Base-by-base conservation (phyloP, 352 stramenopile species). In the Chrysophaeum taylorii region DNA sequence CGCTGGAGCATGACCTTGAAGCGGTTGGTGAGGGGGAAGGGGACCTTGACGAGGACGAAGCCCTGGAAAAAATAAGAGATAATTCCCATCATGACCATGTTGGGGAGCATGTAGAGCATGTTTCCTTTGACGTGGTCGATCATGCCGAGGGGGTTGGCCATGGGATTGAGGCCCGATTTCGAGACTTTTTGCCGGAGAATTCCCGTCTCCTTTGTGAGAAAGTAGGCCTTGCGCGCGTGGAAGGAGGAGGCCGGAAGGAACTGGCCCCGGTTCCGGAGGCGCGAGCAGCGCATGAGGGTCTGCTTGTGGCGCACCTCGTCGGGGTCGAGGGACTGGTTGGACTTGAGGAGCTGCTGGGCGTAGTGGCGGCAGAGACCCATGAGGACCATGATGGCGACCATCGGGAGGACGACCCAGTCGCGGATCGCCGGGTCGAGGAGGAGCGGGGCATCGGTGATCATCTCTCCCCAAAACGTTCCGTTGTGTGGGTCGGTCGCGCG, bases 81-180 rank as follows among this genome's bases (percentile, higher is more conserved):
- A 69, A 96, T 92, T 35, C 94, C 91, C 93, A 98, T 98, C 94
- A 99, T 98, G 75, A 97, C 91, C 81, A 98, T 97, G 81, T 98
- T 98, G 75, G 96, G 96, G 25, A 97, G 88, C 90, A 98, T 97
- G 71, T 97, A 97, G 18, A 90, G 94, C 88, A 98, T 97, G 78
- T 98, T 96, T 70, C 93, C 92, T 82, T 98, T 98, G 90, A 98
- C 96, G 84, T 94, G 94, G 76, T 96, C 92, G 71, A 98, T 91
- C 92, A 98, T 98, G 62, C 84, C 88, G 75, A 94, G 91, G 38
- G 93, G 91, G 77, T 96, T 95, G 81, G 93, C 88, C 85, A 97
- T 95, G 77, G 95, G 89, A 79, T 93, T 92, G 81, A 89, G 91
- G 31, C 83, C 83, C 66, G 91, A 85, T 76, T 84, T 92, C 77